Conservation (phyloP, 1,284 basidiomycete genomes). For the Jaminaea rosea region DNA sequence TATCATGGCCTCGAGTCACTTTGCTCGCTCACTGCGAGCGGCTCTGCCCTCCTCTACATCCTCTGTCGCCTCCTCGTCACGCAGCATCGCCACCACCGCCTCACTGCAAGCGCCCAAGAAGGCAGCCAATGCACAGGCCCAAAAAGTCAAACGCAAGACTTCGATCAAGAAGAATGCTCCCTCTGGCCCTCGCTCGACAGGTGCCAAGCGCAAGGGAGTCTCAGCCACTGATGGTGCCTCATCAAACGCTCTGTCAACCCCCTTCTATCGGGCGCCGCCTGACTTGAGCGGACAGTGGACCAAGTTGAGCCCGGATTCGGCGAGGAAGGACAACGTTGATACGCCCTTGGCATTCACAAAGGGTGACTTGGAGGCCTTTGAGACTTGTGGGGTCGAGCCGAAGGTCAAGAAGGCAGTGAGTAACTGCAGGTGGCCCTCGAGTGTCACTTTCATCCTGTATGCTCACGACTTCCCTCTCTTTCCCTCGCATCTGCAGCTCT, state of each 20-base stretch:
- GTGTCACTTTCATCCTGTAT: not conserved
- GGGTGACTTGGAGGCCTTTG: constrained; percentile 19
- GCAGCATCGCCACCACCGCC: not conserved
- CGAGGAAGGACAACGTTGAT: constrained; percentile 15
- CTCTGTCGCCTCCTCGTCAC: too few species aligned
- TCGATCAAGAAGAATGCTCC: not conserved
- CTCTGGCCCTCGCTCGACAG: not conserved
- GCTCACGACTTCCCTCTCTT: not conserved
- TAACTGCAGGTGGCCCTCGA: too few species aligned
- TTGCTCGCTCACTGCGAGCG: too few species aligned
- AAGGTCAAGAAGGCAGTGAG: constrained; percentile 21
- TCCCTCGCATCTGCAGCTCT: constrained; percentile 8
- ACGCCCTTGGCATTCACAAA: constrained; percentile 28
- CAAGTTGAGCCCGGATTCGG: constrained; percentile 20
- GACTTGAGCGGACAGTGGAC: not conserved
- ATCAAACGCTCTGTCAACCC: not conserved
- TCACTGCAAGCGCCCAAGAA: not conserved
- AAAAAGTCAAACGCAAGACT: not conserved
- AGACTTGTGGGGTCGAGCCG: constrained; percentile 28
- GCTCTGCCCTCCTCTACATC: too few species aligned
- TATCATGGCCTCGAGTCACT: too few species aligned
- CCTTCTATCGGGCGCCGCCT: not conserved
- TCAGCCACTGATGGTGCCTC: not conserved
- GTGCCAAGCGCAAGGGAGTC: not conserved
- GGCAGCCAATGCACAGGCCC: not conserved